A percentile compares a stretch with the other conserved stretches of the same genome.
These are phyloP conservation scores for Aspergillus sp. DNA, from an alignment of 2,329 filamentous ascomycete genomes.

Conservation along the genomic window DNA sequence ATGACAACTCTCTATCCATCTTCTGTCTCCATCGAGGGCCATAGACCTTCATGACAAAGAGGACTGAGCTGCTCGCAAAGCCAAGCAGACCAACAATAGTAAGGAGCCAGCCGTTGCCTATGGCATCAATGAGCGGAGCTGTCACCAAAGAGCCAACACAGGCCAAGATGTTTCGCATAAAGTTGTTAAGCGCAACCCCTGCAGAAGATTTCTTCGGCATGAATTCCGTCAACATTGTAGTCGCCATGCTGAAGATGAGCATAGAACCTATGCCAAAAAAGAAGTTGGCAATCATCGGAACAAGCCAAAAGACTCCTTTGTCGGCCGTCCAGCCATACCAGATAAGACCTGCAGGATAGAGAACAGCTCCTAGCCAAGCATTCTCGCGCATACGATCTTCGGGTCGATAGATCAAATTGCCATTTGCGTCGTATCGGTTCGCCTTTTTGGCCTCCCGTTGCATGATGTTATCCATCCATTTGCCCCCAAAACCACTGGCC, in stretches of 20 bases:
- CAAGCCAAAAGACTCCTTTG: constrained; percentile 60
- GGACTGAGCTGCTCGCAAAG: constrained; percentile 54
- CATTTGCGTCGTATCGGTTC: constrained; percentile 62
- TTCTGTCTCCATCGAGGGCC: constrained; percentile 58
- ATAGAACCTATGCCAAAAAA: constrained; percentile 74
- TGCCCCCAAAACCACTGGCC: constrained; percentile 64
- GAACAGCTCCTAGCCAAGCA: constrained; percentile 66
- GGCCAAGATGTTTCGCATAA: constrained; percentile 72
- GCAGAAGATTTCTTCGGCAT: constrained; percentile 66
- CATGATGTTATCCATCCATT: constrained; percentile 81
- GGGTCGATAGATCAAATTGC: constrained; percentile 63
- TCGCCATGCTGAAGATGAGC: constrained; percentile 69
- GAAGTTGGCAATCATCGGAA: constrained; percentile 61
- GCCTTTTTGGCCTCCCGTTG: constrained; percentile 66
- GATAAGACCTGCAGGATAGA: constrained; percentile 67
- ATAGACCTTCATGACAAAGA: constrained; percentile 59
- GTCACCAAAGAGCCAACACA: constrained; percentile 67
- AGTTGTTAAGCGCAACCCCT: constrained; percentile 77
- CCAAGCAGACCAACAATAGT: constrained; percentile 56
- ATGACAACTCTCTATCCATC: constrained; percentile 48
- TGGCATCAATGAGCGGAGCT: constrained; percentile 63
- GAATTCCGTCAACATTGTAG: constrained; percentile 83
- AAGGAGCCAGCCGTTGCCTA: constrained; percentile 73
- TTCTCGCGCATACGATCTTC: constrained; percentile 83
- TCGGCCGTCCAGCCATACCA: constrained; percentile 73